These are phyloP conservation scores for Pseudohalonectria lignicola DNA, from an alignment of 2,329 filamentous ascomycete genomes.

Conservation along the genomic window DNA sequence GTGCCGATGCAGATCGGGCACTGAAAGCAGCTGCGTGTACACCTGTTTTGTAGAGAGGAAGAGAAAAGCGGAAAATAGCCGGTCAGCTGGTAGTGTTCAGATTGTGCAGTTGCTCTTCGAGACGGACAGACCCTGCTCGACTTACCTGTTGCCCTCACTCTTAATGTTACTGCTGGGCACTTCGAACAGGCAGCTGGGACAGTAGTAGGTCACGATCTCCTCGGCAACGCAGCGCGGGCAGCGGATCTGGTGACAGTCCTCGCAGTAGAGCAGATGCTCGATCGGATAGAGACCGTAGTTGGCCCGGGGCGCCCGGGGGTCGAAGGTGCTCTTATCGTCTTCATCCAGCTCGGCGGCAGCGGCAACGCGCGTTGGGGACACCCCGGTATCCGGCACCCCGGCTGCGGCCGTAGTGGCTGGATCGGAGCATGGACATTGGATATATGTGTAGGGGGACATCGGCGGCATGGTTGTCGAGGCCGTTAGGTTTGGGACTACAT, in stretches of 20 bases:
- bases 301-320: conserved; percentile 72
- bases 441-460: conserved; percentile 52
- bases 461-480: conserved; percentile 28
- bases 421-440: conserved; percentile 55
- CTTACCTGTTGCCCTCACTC: conserved; percentile 83
- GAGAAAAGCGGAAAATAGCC: background rate
- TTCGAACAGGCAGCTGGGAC: conserved; percentile 90
- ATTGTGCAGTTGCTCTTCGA: too few species aligned
- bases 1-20: conserved; percentile 83
- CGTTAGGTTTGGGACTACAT: background rate
- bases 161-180: conserved; percentile 88
- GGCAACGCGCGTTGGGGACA: too few species aligned
- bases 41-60: conserved; percentile 51
- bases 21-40: conserved; percentile 89
- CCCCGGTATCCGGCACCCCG: too few species aligned
- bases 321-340: conserved; percentile 70
- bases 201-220: conserved; percentile 92
- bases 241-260: conserved; percentile 92
- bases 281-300: conserved; percentile 90
- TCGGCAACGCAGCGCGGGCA: conserved; percentile 87
- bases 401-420: conserved; percentile 10
- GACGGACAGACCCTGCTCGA: too few species aligned
- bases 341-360: conserved; percentile 33
- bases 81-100: background rate
- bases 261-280: conserved; percentile 90